A percentile compares a stretch with the other conserved stretches of the same genome.
Evolutionary conservation across 495 filamentous ascomycete genomes (phyloP).

Genomic region (Podospora appendiculata): DNA sequence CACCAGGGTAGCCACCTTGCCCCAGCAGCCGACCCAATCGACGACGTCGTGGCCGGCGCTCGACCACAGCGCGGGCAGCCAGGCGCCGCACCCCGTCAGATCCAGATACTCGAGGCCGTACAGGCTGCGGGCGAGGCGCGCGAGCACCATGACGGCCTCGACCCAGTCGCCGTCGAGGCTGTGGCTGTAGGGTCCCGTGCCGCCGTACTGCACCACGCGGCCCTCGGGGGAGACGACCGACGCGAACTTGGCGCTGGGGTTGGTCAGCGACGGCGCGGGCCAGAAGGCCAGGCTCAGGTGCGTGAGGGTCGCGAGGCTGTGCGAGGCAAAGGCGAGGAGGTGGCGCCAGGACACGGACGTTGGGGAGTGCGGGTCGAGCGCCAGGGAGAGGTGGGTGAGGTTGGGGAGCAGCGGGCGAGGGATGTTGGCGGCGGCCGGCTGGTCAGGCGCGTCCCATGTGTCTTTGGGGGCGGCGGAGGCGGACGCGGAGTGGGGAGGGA

Average conservation of each 20-base stretch:
- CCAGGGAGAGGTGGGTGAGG: slow-evolving; percentile 50
- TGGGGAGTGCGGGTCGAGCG: slow-evolving; percentile 25
- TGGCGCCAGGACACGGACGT: slow-evolving; percentile 54
- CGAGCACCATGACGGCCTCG: slow-evolving; percentile 61
- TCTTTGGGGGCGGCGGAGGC: slow-evolving; percentile 15
- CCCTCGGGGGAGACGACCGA: slow-evolving; percentile 36
- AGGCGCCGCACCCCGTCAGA: slow-evolving; percentile 67
- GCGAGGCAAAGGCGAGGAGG: slow-evolving; percentile 53
- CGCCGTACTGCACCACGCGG: slow-evolving; percentile 45
- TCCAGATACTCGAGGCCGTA: slow-evolving; percentile 75
- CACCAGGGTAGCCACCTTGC: slow-evolving; percentile 30
- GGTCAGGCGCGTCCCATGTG: slow-evolving; percentile 32
- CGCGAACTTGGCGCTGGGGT: slow-evolving; percentile 49
- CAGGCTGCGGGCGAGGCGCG: slow-evolving; percentile 55
- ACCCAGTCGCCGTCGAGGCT: slow-evolving; percentile 59
- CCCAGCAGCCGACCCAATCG: slow-evolving; percentile 40
- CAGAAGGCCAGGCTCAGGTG: slow-evolving; percentile 76
- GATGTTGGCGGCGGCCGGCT: not conserved
- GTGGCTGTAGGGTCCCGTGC: slow-evolving; percentile 57
- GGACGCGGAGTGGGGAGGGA: slow-evolving; percentile 10
- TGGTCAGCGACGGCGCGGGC: slow-evolving; percentile 61
- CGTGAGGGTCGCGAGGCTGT: slow-evolving; percentile 62
- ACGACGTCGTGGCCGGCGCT: slow-evolving; percentile 25
- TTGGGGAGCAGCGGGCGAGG: slow-evolving; percentile 35
- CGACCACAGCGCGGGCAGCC: slow-evolving; percentile 53